Conservation (phyloP, 441 rosid genomes). For the Aleurites moluccanus region DNA sequence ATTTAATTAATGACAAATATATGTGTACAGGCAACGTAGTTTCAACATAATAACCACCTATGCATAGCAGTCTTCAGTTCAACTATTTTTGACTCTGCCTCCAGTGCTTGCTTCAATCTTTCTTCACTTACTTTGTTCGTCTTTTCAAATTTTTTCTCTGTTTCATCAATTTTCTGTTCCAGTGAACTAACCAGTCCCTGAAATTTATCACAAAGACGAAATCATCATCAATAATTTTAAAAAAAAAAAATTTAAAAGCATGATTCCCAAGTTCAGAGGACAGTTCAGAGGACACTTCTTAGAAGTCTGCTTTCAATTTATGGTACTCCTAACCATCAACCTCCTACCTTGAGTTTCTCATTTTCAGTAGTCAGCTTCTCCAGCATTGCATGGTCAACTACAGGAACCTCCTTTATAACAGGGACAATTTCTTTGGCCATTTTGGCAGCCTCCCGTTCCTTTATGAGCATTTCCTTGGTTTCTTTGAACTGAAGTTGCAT, state of each 20-base stretch:
- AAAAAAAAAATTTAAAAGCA: not conserved
- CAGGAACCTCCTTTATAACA: conserved; percentile 84
- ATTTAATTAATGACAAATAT: not conserved
- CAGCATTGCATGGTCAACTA: conserved; percentile 61
- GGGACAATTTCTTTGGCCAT: conserved; percentile 63
- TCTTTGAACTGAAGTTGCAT: conserved; percentile 73
- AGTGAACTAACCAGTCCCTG: conserved; percentile 80
- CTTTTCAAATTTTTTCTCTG: conserved; percentile 86
- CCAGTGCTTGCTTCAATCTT: conserved; percentile 88
- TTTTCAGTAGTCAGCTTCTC: conserved; percentile 76
- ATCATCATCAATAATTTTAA: not conserved
- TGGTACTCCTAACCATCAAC: conserved; percentile 8
- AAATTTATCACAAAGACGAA: conserved; percentile 20
- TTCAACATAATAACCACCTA: conserved; percentile 46
- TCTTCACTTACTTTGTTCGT: conserved; percentile 82
- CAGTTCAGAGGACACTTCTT: conserved; percentile 22
- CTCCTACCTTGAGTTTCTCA: conserved; percentile 84
- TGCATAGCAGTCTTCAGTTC: conserved; percentile 88
- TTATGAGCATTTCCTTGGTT: conserved; percentile 70
- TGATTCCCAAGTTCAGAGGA: conserved; percentile 18
- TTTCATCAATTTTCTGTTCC: conserved; percentile 80
- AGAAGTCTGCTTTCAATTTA: not conserved
- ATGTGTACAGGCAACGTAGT: not conserved
- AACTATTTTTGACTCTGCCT: conserved; percentile 82
- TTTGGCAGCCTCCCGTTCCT: conserved; percentile 77